phyloP scores from a whole-genome alignment of 2,329 filamentous ascomycete species.

The Xylaria sp. region DNA sequence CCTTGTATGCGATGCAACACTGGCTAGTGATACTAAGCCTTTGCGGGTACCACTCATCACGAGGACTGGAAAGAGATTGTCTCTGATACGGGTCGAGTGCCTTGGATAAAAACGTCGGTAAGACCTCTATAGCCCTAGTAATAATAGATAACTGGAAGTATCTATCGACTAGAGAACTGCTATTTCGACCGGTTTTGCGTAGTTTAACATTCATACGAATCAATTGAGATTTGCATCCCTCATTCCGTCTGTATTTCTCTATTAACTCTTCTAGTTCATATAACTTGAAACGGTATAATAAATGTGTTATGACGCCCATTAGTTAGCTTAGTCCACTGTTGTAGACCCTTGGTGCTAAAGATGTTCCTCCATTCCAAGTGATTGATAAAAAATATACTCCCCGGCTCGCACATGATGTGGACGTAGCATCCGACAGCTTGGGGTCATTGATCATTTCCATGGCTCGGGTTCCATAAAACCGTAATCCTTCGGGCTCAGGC shows the following conservation, averaged over 20 bases:
- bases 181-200: background rate
- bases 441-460: background rate
- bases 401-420: background rate
- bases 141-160: background rate
- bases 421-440: background rate
- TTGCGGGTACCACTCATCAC: background rate
- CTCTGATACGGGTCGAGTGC: too few relatives aligned
- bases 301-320: background rate
- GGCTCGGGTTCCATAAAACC: background rate
- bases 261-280: background rate
- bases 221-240: background rate
- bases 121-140: background rate
- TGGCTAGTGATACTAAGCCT: background rate
- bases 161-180: background rate
- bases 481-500: background rate
- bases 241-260: background rate
- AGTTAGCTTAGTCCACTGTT: background rate
- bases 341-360: background rate
- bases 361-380: background rate
- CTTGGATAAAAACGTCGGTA: background rate
- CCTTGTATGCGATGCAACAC: slow-evolving; percentile 1
- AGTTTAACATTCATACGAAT: background rate
- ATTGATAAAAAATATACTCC: background rate
- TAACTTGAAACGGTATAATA: background rate
- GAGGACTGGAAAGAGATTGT: background rate